Evolutionary conservation across 2,329 filamentous ascomycete genomes (phyloP).

Genomic region (Tolypocladium endophyticum): DNA sequence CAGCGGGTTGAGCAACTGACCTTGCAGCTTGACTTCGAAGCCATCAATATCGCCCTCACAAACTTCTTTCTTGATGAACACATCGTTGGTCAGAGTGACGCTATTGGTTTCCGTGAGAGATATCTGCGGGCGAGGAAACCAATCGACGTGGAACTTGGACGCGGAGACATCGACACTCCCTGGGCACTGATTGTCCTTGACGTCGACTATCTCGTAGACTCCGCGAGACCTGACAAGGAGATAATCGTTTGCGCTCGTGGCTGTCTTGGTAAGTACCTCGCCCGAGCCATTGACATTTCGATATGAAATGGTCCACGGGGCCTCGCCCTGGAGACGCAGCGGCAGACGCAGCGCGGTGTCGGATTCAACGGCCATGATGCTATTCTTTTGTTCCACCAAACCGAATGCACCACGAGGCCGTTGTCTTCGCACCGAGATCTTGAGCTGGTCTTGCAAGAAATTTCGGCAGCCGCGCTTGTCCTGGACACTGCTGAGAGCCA

Average conservation of each 20-base stretch:
- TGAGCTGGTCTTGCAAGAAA: conserved; percentile 72
- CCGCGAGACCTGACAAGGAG: conserved; percentile 58
- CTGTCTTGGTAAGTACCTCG: conserved; percentile 34
- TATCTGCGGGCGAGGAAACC: conserved; percentile 73
- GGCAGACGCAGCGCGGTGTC: conserved; percentile 65
- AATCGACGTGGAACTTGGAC: conserved; percentile 68
- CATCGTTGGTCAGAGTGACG: conserved; percentile 38
- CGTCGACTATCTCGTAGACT: conserved; percentile 67
- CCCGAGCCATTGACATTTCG: conserved; percentile 50
- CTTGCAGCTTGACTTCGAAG: conserved; percentile 70
- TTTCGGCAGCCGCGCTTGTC: conserved; percentile 82
- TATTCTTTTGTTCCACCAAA: conserved; percentile 68
- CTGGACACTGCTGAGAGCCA: conserved; percentile 76
- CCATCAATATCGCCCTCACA: conserved; percentile 92
- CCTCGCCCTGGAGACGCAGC: conserved; percentile 73
- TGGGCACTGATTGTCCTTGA: conserved; percentile 71
- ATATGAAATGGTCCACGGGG: conserved; percentile 74
- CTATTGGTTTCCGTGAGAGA: conserved; percentile 55
- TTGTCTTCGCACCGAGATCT: conserved; percentile 79
- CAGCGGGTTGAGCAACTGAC: conserved; percentile 31
- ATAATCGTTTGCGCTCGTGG: conserved; percentile 52
- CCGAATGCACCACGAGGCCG: conserved; percentile 82
- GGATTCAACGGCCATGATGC: conserved; percentile 60
- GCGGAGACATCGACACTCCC: conserved; percentile 67
- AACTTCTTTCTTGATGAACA: conserved; percentile 66